Evolutionary conservation across 2,329 filamentous ascomycete genomes (phyloP), one percentile per base, ranked within the genome.

Genomic region (Alternaria arbusti): DNA sequence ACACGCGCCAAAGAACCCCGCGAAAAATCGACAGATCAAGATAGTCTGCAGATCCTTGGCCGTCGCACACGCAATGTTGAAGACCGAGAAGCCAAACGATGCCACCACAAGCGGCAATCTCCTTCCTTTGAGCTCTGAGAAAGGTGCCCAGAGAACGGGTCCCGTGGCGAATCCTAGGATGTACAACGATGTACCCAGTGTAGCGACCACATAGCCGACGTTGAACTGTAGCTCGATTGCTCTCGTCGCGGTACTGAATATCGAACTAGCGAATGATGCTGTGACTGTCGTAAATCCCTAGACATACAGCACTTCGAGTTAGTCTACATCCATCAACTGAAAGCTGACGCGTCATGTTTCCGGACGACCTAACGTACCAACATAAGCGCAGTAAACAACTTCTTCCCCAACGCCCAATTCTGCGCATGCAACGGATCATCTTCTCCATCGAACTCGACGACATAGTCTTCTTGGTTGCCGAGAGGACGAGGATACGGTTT

Each of bases 351-450:
- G 32, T 36, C 26, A 10, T 28, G 26, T 11, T 28, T 28, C 26
- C 26, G 26, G 26, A 28, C 26, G 10, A 28, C 4, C 26, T 11
- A 28, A 28, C 26, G 26, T 26, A 36, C 32, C 8, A 94, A 82
- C 71, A 93, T 89, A 44, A 85, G 84, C 20, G 89, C 87, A 0
- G 90, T 92, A 5, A 87, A 71, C 43, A 93, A 54, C 88, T 97
- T 97, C 83, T 92, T 94, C 75, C 83, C 87, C 57, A 91, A 74
- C 0, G 91, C 86, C 94, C 94, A 97, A 78, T 97, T 97, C 81
- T 95, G 91, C 1, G 93, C 91, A 79, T 97, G 93, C 64, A 94
- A 75, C 3, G 93, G 93, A 73, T 97, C 94, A 67, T 94, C 86
- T 1, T 89, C 90, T 0, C 93, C 94, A 70, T 94, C 90, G 74